Conservation (phyloP, 2,329 filamentous ascomycete species). For the Exophiala spinifera region DNA sequence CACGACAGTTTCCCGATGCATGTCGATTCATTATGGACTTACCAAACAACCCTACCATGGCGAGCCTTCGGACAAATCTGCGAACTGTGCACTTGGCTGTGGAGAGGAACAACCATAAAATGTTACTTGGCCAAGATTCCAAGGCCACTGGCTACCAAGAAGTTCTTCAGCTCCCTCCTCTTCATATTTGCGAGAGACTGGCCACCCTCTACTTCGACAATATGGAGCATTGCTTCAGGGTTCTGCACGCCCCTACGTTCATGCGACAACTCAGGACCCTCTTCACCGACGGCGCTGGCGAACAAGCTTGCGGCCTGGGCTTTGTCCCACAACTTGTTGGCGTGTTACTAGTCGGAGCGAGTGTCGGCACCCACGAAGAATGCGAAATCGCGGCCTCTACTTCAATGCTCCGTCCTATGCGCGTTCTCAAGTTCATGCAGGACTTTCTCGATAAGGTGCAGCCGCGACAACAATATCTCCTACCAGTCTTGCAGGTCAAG, state of each 20-base stretch:
- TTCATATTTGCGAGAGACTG: conserved; percentile 19
- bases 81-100: conserved; percentile 15
- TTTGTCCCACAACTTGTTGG: conserved; percentile 26
- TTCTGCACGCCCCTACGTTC: conserved; percentile 24
- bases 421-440: conserved; percentile 20
- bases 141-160: background rate
- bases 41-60: conserved; percentile 4
- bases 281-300: conserved; percentile 17
- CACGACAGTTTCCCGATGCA: conserved; percentile 17
- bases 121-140: background rate
- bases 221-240: conserved; percentile 28
- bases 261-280: conserved; percentile 17
- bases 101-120: conserved; percentile 11
- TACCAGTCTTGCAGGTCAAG: conserved; percentile 23
- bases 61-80: conserved; percentile 11
- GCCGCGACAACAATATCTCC: conserved; percentile 15
- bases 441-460: conserved; percentile 12
- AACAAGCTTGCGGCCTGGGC: conserved; percentile 14
- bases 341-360: conserved; percentile 21
- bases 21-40: conserved; percentile 17
- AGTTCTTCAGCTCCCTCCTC: conserved; percentile 16
- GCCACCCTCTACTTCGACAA: conserved; percentile 27
- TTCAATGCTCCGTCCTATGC: conserved; percentile 9
- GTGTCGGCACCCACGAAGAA: conserved; percentile 21
- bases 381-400: conserved; percentile 18